Conservation (phyloP, 306 rosid genomes). For the Sechiopsis laciniata region DNA sequence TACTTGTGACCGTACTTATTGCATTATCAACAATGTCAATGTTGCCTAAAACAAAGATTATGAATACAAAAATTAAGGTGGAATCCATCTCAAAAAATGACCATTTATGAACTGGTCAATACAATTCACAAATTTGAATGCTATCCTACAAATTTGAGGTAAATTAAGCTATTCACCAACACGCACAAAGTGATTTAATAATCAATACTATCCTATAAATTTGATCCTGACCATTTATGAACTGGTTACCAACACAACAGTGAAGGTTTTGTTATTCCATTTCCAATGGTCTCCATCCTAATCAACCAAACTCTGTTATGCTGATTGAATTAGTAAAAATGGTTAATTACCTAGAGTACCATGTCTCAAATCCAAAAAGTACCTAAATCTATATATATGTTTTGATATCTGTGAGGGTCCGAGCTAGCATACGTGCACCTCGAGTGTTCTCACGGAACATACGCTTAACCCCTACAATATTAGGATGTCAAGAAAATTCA, state of each 20-base stretch:
- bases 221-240: not conserved
- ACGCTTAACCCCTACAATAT: no score
- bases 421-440: no score
- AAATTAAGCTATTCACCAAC: not conserved
- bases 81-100: not conserved
- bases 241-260: not conserved
- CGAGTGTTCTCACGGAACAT: no score
- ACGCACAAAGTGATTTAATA: not conserved
- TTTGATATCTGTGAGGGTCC: no score
- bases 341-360: not conserved
- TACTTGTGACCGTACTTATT: not conserved
- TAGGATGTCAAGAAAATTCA: no score
- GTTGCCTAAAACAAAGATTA: not conserved
- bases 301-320: not conserved
- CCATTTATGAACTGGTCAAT: no score
- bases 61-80: not conserved
- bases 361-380: not conserved
- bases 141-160: no score
- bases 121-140: no score
- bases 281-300: slow-evolving; percentile 1
- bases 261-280: not conserved
- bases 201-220: not conserved
- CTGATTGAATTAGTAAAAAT: not conserved
- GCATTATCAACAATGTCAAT: not conserved
- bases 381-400: no score